These are phyloP conservation scores for Pythium phragmitis DNA, from an alignment of 352 stramenopile genomes.

Conservation along the genomic window DNA sequence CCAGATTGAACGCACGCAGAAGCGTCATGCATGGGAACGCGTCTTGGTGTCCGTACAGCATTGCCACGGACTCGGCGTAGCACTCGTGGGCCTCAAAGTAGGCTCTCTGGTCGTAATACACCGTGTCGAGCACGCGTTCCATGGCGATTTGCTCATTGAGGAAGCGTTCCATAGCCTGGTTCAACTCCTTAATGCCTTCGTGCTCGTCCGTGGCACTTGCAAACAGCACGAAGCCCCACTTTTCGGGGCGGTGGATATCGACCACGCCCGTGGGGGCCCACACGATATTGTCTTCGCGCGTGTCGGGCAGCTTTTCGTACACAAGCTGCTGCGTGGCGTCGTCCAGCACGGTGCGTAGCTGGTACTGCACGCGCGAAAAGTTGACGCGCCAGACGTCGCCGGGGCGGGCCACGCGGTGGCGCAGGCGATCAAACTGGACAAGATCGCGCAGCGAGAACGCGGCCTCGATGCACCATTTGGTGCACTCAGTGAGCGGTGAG, in stretches of 20 bases:
- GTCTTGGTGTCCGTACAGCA: constrained; percentile 34
- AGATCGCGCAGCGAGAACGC: constrained; percentile 70
- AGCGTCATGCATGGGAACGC: constrained; percentile 34
- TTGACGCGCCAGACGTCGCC: constrained; percentile 87
- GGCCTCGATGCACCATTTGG: constrained; percentile 85
- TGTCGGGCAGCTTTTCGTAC: constrained; percentile 53
- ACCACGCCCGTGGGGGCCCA: constrained; percentile 72
- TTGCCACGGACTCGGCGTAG: constrained; percentile 44
- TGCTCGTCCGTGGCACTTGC: constrained; percentile 40
- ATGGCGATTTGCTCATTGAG: constrained; percentile 54
- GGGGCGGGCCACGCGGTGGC: constrained; percentile 26
- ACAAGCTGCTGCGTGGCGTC: constrained; percentile 43
- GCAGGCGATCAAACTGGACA: constrained; percentile 51
- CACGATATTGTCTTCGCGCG: constrained; percentile 67
- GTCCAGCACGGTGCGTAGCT: constrained; percentile 47
- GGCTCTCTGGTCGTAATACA: constrained; percentile 69
- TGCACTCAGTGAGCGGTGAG: constrained; percentile 48
- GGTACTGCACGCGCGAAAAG: constrained; percentile 88
- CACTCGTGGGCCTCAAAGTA: constrained; percentile 39
- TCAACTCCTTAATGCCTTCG: constrained; percentile 41
- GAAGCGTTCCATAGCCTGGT: constrained; percentile 33
- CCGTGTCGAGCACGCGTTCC: constrained; percentile 53
- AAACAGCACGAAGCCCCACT: constrained; percentile 73
- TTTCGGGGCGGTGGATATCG: constrained; percentile 74
- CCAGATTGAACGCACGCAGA: constrained; percentile 34